phyloP scores from a whole-genome alignment of 2,329 filamentous ascomycete species.

The Cordyceps farinosa region DNA sequence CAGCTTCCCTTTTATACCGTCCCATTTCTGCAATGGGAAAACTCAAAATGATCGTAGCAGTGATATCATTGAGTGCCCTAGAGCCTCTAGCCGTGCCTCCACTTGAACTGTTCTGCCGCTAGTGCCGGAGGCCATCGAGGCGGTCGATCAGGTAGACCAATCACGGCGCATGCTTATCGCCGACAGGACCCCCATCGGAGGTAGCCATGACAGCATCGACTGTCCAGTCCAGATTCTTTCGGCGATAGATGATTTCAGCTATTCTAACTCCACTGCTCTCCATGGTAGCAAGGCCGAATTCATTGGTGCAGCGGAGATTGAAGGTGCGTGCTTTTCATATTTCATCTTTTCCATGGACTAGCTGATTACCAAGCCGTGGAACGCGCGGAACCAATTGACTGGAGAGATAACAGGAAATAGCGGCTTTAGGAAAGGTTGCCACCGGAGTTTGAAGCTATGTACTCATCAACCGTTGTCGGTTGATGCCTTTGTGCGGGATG shows the following conservation, averaged over 20 bases:
- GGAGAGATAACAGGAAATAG: neutral
- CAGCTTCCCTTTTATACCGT: neutral
- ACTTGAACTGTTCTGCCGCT: neutral
- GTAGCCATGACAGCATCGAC: conserved; percentile 5
- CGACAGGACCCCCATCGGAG: conserved; percentile 9
- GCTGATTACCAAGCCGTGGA: conserved; percentile 1
- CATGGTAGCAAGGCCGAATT: neutral
- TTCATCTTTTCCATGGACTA: neutral
- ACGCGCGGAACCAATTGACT: neutral
- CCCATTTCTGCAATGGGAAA: neutral
- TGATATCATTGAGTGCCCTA: conserved; percentile 12
- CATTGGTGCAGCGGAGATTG: neutral
- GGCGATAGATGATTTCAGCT: conserved; percentile 18
- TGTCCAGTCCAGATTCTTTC: conserved; percentile 8
- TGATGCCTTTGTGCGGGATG: neutral
- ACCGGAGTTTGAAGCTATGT: neutral
- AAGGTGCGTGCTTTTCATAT: neutral
- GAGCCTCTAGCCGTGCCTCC: neutral
- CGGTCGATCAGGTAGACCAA: neutral
- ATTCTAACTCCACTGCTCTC: neutral
- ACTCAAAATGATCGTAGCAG: neutral
- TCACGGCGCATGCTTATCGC: conserved; percentile 13
- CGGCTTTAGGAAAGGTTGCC: neutral
- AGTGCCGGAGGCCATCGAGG: neutral
- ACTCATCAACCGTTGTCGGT: neutral